Evolutionary conservation across 495 filamentous ascomycete species (phyloP).

Genomic region (Xylaria sp.): DNA sequence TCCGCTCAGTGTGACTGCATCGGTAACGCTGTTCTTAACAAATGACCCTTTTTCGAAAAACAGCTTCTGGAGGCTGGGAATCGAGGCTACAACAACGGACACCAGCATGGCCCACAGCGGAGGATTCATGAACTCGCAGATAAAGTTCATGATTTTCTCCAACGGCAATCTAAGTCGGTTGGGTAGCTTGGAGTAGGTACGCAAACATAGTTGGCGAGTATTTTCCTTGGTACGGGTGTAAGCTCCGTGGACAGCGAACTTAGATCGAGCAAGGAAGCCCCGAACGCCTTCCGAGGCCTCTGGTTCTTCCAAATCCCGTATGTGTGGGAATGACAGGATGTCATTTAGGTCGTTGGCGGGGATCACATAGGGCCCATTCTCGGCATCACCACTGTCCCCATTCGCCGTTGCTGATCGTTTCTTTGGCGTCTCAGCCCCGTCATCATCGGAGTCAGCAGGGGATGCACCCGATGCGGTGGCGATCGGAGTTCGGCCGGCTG

Average conservation of each 20-base stretch:
- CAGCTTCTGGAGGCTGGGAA: constrained; percentile 80
- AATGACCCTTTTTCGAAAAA: constrained; percentile 94
- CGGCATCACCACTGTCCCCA: constrained; percentile 16
- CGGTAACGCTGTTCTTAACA: constrained; percentile 88
- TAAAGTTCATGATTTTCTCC: constrained; percentile 59
- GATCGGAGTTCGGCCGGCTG: constrained; percentile 56
- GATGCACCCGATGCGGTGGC: constrained; percentile 48
- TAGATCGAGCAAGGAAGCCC: constrained; percentile 40
- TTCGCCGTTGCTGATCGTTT: constrained; percentile 33
- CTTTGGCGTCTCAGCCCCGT: constrained; percentile 36
- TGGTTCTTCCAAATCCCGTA: constrained; percentile 44
- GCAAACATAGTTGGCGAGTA: constrained; percentile 21
- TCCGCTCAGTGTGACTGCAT: constrained; percentile 82
- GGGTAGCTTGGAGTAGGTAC: constrained; percentile 59
- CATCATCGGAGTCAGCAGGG: constrained; percentile 53
- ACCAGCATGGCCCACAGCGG: constrained; percentile 96
- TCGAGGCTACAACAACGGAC: constrained; percentile 86
- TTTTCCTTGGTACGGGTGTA: constrained; percentile 50
- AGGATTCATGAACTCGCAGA: constrained; percentile 97
- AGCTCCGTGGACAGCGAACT: constrained; percentile 28
- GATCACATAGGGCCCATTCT: constrained; percentile 26
- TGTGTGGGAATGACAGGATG: constrained; percentile 55
- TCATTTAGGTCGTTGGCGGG: constrained; percentile 36
- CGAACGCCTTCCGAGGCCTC: constrained; percentile 43
- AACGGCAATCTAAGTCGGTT: constrained; percentile 62